phyloP scores from a whole-genome alignment of 2,329 filamentous ascomycete species.

The Clarireedia monteithiana region DNA sequence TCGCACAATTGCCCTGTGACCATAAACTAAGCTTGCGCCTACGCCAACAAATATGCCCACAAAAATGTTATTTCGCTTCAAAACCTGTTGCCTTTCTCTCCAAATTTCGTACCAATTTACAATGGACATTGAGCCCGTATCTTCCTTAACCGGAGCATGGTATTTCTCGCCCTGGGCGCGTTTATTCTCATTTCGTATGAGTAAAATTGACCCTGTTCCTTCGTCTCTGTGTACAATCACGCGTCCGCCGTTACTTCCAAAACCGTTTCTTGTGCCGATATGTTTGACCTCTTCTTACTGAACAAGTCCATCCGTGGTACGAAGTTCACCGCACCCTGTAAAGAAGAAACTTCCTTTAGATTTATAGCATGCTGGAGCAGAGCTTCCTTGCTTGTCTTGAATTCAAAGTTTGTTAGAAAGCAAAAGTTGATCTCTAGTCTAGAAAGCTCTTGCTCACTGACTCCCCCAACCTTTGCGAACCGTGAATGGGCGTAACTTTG shows the following conservation, averaged over 20 bases:
- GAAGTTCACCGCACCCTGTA: slow-evolving; percentile 28
- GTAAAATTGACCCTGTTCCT: background rate
- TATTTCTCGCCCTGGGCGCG: no score
- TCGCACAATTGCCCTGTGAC: background rate
- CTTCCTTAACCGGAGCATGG: background rate
- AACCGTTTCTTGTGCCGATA: slow-evolving; percentile 18
- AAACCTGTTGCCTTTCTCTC: background rate
- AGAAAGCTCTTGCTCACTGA: slow-evolving; percentile 73
- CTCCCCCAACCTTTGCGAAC: slow-evolving; percentile 81
- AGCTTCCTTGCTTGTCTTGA: slow-evolving; percentile 54
- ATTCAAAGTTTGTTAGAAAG: slow-evolving; percentile 77
- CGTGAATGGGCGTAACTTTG: slow-evolving; percentile 77
- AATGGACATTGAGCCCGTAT: background rate
- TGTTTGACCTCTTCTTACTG: slow-evolving; percentile 17
- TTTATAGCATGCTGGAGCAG: slow-evolving; percentile 42
- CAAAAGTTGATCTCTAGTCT: slow-evolving; percentile 85
- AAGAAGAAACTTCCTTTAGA: slow-evolving; percentile 30
- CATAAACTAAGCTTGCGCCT: background rate
- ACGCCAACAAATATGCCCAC: background rate
- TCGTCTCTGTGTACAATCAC: background rate
- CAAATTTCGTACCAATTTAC: background rate
- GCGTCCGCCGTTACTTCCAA: slow-evolving; percentile 24
- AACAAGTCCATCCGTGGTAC: slow-evolving; percentile 24
- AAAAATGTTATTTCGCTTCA: background rate
- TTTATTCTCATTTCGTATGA: no score